A percentile compares a stretch with the other conserved stretches of the same genome.
These are phyloP conservation scores for Syncephalastrum sp. DNA, from an alignment of 371 early-diverging fungal genomes.

Conservation along the genomic window DNA sequence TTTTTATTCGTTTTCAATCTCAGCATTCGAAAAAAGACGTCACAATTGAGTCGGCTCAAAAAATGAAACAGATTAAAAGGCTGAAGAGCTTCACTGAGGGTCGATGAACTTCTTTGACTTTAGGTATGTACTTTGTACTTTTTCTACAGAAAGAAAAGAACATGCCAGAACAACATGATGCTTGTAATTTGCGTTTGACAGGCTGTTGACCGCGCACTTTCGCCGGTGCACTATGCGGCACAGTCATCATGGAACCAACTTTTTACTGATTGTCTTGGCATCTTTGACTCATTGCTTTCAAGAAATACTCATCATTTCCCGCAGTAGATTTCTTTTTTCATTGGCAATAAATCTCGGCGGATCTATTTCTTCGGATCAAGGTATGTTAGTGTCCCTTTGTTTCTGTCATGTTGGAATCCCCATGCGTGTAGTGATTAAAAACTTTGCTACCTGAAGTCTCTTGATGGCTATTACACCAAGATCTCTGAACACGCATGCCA, in stretches of 20 bases:
- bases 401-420: neutral
- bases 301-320: too few relatives aligned
- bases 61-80: too few relatives aligned
- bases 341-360: too few relatives aligned
- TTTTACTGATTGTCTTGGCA: constrained; percentile 13
- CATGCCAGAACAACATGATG: constrained; percentile 20
- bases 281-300: constrained; percentile 3
- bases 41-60: constrained; percentile 3
- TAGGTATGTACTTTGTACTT: neutral
- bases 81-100: too few relatives aligned
- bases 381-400: too few relatives aligned
- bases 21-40: constrained; percentile 1
- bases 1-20: constrained; percentile 3
- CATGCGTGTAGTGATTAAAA: constrained; percentile 5
- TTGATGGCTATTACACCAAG: constrained; percentile 7
- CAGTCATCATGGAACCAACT: constrained; percentile 26
- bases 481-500: constrained; percentile 5
- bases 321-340: too few relatives aligned
- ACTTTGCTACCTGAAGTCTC: constrained; percentile 2
- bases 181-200: constrained; percentile 44
- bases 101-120: neutral
- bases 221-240: constrained; percentile 37
- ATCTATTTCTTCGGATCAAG: too few relatives aligned
- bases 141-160: constrained; percentile 1
- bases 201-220: constrained; percentile 27